Conservation (phyloP, 495 filamentous ascomycete genomes). For the Penicillium cosmopolitanum region DNA sequence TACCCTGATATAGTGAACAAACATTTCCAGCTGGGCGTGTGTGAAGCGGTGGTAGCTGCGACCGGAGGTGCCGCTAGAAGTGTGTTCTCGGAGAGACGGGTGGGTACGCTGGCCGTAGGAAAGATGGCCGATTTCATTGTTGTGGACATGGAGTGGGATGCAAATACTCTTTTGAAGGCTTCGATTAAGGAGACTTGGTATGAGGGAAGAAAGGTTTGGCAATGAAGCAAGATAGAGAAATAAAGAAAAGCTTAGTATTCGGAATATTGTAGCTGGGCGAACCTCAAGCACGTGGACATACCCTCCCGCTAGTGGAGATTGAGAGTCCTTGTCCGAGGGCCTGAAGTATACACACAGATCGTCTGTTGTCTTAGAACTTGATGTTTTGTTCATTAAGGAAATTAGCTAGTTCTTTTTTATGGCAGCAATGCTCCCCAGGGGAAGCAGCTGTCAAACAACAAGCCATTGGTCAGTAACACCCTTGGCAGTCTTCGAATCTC, state of each 20-base stretch:
- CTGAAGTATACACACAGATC: no score
- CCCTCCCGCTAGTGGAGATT: background rate
- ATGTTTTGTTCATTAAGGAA: background rate
- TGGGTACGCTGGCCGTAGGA: conserved; percentile 52
- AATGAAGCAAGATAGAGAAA: background rate
- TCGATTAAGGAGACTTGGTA: conserved; percentile 58
- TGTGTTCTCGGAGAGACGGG: conserved; percentile 57
- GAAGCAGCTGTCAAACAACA: conserved; percentile 43
- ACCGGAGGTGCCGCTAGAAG: conserved; percentile 62
- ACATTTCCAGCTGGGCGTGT: conserved; percentile 53
- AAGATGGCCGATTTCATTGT: conserved; percentile 61
- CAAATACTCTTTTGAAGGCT: conserved; percentile 54
- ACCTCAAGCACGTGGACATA: no score
- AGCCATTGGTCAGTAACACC: conserved; percentile 62
- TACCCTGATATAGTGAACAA: conserved; percentile 52
- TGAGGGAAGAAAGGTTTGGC: conserved; percentile 51
- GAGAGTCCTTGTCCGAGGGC: background rate
- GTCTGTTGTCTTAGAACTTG: no score
- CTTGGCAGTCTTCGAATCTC: conserved; percentile 59
- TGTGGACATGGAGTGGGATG: conserved; percentile 60
- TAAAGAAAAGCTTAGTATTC: no score
- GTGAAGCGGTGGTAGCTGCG: conserved; percentile 54
- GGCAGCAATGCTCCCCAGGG: background rate
- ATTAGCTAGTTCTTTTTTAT: background rate
- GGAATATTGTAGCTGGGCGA: no score